Evolutionary conservation across 73 alveolate species (phyloP).

Genomic region (Blepharisma stoltei): DNA sequence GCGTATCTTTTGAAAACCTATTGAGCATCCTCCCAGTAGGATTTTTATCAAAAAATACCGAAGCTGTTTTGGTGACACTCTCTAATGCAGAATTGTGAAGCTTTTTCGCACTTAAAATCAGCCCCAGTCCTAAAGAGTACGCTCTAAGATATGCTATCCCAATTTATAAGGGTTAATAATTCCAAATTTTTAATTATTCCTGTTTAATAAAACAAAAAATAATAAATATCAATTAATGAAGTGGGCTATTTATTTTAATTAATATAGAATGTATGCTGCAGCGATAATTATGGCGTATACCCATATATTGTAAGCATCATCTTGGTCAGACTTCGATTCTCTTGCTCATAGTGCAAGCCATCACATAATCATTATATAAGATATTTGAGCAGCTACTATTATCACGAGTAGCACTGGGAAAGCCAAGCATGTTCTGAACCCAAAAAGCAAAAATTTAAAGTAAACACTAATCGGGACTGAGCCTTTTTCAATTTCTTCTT

Average conservation of each 20-base stretch:
- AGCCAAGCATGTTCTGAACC: background rate
- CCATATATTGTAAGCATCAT: conserved; percentile 3
- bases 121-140: background rate
- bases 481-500: background rate
- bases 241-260: no score
- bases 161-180: no score
- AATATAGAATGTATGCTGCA: conserved; percentile 11
- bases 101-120: background rate
- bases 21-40: conserved; percentile 67
- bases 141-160: background rate
- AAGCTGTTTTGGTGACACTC: conserved; percentile 39
- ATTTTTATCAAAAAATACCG: conserved; percentile 51
- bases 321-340: background rate
- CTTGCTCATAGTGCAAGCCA: background rate
- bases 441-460: background rate
- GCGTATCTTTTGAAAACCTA: conserved; percentile 51
- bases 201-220: no score
- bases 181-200: no score
- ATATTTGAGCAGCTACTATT: conserved; percentile 18
- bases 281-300: background rate
- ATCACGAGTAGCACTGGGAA: conserved; percentile 3
- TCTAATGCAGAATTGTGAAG: conserved; percentile 46
- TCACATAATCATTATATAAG: background rate
- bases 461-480: background rate
- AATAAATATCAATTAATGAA: no score